A percentile compares a stretch with the other conserved stretches of the same genome.
phyloP scores from a whole-genome alignment of 169 alveolate species.

The Plasmodium vinckei region DNA sequence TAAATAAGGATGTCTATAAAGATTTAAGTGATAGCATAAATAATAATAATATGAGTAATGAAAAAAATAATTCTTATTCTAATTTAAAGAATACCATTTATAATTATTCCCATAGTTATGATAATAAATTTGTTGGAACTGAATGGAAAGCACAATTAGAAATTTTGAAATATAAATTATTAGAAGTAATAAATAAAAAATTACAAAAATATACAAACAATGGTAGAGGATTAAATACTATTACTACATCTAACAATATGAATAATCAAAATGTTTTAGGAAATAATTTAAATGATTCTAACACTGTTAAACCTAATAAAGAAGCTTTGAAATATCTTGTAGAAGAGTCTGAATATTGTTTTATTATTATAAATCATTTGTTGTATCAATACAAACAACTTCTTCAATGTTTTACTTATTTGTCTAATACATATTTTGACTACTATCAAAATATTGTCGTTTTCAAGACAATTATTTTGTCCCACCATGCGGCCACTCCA shows the following conservation, averaged over 20 bases:
- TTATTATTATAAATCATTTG: constrained; percentile 10
- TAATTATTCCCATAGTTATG: constrained; percentile 18
- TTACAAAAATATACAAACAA: constrained; percentile 23
- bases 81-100: constrained; percentile 4
- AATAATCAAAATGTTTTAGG: neutral
- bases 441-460: constrained; percentile 29
- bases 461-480: constrained; percentile 28
- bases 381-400: constrained; percentile 31
- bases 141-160: constrained; percentile 56
- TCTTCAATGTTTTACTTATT: constrained; percentile 15
- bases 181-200: constrained; percentile 18
- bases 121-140: constrained; percentile 5
- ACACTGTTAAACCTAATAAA: constrained; percentile 15
- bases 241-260: neutral
- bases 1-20: neutral
- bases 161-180: constrained; percentile 25
- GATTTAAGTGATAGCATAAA: neutral
- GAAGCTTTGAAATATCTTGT: constrained; percentile 52
- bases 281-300: neutral
- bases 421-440: constrained; percentile 47
- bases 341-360: constrained; percentile 32
- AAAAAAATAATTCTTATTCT: neutral
- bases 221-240: neutral
- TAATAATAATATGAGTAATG: neutral
- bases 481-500: constrained; percentile 1